Conservation (phyloP, 441 rosid genomes). For the Pelargonium hybrid region DNA sequence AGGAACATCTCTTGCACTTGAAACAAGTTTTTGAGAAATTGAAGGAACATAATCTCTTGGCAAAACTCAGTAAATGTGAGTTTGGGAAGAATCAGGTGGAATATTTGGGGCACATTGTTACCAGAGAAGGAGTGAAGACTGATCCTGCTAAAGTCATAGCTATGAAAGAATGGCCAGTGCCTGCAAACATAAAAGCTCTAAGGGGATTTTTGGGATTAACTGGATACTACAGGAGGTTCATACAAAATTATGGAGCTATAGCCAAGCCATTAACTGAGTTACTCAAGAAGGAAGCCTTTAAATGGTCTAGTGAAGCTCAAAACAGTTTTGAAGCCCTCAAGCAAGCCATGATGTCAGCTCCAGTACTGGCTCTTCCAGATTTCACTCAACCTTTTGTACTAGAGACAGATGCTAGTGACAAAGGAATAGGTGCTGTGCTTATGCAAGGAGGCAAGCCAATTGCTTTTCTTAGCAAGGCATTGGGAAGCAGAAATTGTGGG, state of each 20-base stretch:
- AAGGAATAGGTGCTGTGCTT: background rate
- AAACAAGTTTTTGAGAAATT: background rate
- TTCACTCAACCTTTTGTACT: background rate
- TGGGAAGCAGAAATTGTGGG: too few relatives aligned
- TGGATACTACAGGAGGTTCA: background rate
- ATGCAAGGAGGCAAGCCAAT: background rate
- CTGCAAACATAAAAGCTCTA: background rate
- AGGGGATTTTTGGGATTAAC: background rate
- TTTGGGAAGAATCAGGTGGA: background rate
- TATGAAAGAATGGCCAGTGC: background rate
- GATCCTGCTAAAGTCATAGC: background rate
- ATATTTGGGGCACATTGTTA: slow-evolving; percentile 5
- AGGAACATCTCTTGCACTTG: background rate
- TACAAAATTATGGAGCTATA: background rate
- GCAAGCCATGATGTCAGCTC: background rate
- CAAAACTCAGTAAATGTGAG: background rate
- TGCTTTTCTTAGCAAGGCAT: too few relatives aligned
- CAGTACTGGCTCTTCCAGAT: background rate
- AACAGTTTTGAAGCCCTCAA: background rate
- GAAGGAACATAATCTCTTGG: background rate
- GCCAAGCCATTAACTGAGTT: background rate
- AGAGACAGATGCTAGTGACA: background rate
- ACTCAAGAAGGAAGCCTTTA: background rate
- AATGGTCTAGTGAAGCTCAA: background rate
- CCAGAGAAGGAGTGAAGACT: background rate